Conservation (phyloP, 306 rosid species). For the Cucurbita maxima region DNA sequence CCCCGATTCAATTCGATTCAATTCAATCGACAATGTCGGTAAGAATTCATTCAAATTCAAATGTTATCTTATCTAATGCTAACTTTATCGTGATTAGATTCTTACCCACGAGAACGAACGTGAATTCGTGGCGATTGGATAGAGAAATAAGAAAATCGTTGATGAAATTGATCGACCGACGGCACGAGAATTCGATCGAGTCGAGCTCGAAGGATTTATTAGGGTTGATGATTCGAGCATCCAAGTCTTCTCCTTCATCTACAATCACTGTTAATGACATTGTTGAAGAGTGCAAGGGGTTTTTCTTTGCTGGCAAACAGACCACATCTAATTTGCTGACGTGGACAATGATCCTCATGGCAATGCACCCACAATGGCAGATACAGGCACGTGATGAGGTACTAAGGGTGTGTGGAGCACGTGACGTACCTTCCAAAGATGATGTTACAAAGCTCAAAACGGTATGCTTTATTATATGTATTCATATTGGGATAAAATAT, state of each 20-base stretch:
- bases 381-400: conserved; percentile 85
- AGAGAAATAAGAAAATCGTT: conserved; percentile 46
- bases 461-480: conserved; percentile 22
- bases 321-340: conserved; percentile 97
- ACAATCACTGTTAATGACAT: conserved; percentile 64
- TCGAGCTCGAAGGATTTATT: conserved; percentile 50
- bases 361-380: conserved; percentile 99
- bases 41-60: not conserved
- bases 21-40: not conserved
- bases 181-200: conserved; percentile 24
- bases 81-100: conserved; percentile 28
- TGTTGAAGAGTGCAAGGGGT: conserved; percentile 92
- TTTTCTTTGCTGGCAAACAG: conserved; percentile 98
- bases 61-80: not conserved
- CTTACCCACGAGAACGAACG: conserved; percentile 58
- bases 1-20: too few relatives aligned
- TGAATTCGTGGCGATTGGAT: conserved; percentile 64
- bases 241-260: conserved; percentile 10
- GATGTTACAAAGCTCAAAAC: conserved; percentile 75
- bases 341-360: conserved; percentile 88
- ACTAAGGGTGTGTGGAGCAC: conserved; percentile 67
- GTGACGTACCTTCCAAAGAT: conserved; percentile 75
- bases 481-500: not conserved
- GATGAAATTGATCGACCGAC: conserved; percentile 33
- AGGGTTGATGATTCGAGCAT: conserved; percentile 77